Base-by-base conservation (phyloP, 495 filamentous ascomycete genomes). In the Penicillium atrosanguineum region DNA sequence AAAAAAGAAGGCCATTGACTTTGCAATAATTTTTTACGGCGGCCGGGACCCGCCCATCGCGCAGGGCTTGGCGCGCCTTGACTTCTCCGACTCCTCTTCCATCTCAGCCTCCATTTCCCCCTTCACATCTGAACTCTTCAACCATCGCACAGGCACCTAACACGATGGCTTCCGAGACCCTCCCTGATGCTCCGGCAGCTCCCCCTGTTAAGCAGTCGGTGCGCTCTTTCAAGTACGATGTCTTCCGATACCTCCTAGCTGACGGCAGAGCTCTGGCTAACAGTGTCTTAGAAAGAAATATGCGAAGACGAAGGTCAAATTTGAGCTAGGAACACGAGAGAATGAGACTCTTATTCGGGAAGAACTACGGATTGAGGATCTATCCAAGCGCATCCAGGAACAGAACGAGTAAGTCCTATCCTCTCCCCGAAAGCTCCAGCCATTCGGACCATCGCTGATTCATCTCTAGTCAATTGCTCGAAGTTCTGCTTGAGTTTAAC, bases 401-500 rank as follows among this genome's bases (percentile, higher is more conserved):
- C 85, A 96, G 70, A 96, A 95, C 62, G 91, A 96, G 87, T 89
- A 75, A 49, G 73, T 40, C 38, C 12, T 40, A 34, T 12, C 31
- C 31, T 34, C 31, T 51, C 19, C 19, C 26, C 38, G 12, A 16
- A 31, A 23, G 28, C 23, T 12, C 15, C n/a, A 38, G 25, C 34
- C 15, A 4, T 46, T 26, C 2, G 36, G 15, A 8, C 31, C 8
- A 16, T 34, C 36, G 29, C 63, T 71, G 58, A 72, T 26, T 36
- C 6, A 25, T 38, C 15, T 38, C 28, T 53, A 90, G 87, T 52
- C 86, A 87, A 57, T 72, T 95, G 14, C 81, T 96, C 21, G 94
- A 96, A 59, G 73, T 96, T 26, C 81, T 94, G 23, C 78, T 94
- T 44, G 92, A 96, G 56, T 82, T 95, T 60, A 97, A 97, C 69